These are phyloP conservation scores for Chenopodium formosanum DNA, from an alignment of 148 eudicot genomes.

Conservation along the genomic window DNA sequence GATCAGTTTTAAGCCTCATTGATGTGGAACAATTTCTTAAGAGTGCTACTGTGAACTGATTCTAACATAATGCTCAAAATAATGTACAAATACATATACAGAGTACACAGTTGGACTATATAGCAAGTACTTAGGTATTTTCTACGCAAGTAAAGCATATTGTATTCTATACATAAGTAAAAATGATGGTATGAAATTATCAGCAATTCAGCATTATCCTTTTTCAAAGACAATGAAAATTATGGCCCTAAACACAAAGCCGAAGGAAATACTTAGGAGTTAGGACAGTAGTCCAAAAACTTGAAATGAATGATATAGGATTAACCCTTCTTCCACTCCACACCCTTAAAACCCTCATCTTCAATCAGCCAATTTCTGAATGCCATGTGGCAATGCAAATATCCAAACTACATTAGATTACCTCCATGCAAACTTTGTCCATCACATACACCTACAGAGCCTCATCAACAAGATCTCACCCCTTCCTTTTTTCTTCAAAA, in stretches of 20 bases:
- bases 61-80: no score
- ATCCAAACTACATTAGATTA: constrained; percentile 56
- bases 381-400: constrained; percentile 64
- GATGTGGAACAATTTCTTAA: no score
- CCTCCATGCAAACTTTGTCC: constrained; percentile 48
- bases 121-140: neutral
- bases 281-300: neutral
- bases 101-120: neutral
- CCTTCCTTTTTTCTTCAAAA: neutral
- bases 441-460: constrained; percentile 38
- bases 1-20: no score
- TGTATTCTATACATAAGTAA: neutral
- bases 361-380: constrained; percentile 38
- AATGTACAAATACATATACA: neutral
- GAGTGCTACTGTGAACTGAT: no score
- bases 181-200: neutral
- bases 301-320: constrained; percentile 19
- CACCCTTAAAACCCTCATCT: constrained; percentile 59
- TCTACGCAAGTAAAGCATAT: neutral
- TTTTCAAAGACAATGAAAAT: neutral
- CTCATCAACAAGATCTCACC: constrained; percentile 37
- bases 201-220: neutral
- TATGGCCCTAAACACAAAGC: neutral
- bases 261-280: constrained; percentile 4
- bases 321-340: constrained; percentile 30